A percentile compares a stretch with the other conserved stretches of the same genome.
These are phyloP conservation scores for Raddia distichophylla DNA, from an alignment of 176 grass and related monocot species.

Conservation along the genomic window DNA sequence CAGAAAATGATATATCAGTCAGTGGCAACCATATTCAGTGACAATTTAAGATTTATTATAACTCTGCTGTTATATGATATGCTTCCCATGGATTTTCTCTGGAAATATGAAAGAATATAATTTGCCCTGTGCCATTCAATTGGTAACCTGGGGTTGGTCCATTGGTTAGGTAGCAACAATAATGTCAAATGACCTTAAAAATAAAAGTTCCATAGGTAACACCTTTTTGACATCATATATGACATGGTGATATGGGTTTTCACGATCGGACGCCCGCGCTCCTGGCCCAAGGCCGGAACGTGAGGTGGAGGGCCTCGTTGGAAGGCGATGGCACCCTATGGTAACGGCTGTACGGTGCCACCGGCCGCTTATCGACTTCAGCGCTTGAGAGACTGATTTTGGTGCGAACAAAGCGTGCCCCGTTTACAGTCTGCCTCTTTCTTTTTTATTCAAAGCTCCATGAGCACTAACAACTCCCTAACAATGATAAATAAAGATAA, in stretches of 20 bases:
- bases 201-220: background rate
- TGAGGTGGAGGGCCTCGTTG: too few relatives aligned
- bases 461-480: too few relatives aligned
- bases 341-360: too few relatives aligned
- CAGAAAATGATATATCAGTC: background rate
- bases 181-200: constrained; percentile 2
- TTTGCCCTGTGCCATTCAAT: background rate
- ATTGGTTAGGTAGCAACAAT: background rate
- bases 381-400: too few relatives aligned
- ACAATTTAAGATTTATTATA: background rate
- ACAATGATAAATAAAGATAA: too few relatives aligned
- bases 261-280: too few relatives aligned
- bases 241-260: background rate
- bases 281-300: too few relatives aligned
- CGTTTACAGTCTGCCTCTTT: too few relatives aligned
- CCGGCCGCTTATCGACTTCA: too few relatives aligned
- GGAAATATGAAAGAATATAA: constrained; percentile 10
- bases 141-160: background rate
- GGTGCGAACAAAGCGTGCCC: too few relatives aligned
- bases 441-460: too few relatives aligned
- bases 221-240: background rate
- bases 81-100: constrained; percentile 15
- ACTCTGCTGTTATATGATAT: background rate
- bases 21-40: background rate
- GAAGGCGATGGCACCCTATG: too few relatives aligned